phyloP scores from a whole-genome alignment of 768 basidiomycete species.

The Mycena chlorophos region DNA sequence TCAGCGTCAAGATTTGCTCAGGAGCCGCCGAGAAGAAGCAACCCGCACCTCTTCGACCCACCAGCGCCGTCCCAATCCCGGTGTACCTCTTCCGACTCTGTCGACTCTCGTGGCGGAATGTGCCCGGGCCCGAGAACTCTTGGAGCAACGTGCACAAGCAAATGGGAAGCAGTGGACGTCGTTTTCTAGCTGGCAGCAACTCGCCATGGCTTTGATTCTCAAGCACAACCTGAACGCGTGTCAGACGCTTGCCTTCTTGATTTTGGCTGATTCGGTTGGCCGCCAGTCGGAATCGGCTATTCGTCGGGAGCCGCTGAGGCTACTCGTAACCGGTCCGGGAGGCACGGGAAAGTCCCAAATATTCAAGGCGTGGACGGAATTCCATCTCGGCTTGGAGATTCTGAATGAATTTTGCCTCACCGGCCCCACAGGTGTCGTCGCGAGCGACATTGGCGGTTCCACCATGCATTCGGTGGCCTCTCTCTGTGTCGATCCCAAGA shows the following conservation, averaged over 20 bases:
- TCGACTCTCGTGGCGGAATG: neutral
- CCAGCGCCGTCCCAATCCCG: neutral
- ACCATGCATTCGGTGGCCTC: constrained; percentile 23
- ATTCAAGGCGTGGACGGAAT: constrained; percentile 22
- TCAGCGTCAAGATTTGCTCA: neutral
- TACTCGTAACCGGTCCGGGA: constrained; percentile 23
- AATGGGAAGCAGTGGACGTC: neutral
- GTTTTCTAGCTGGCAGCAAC: constrained; percentile 5
- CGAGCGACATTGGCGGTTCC: constrained; percentile 24
- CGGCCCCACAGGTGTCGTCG: constrained; percentile 26
- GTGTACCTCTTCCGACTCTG: neutral
- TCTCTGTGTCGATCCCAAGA: constrained; percentile 5
- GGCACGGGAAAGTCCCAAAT: constrained; percentile 27
- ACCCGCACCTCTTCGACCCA: neutral
- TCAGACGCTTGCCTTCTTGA: constrained; percentile 1
- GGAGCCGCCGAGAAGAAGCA: neutral
- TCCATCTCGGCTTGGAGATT: constrained; percentile 6
- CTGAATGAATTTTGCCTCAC: constrained; percentile 9
- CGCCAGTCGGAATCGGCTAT: neutral
- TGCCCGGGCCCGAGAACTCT: neutral
- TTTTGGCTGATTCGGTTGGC: constrained; percentile 1
- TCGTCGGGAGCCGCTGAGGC: neutral
- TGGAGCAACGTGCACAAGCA: neutral
- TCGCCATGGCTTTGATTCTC: constrained; percentile 2
- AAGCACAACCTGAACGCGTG: constrained; percentile 11